A percentile compares a stretch with the other conserved stretches of the same genome.
These are phyloP conservation scores for Heliosperma pusillum DNA, from an alignment of 148 eudicot genomes.

Conservation along the genomic window DNA sequence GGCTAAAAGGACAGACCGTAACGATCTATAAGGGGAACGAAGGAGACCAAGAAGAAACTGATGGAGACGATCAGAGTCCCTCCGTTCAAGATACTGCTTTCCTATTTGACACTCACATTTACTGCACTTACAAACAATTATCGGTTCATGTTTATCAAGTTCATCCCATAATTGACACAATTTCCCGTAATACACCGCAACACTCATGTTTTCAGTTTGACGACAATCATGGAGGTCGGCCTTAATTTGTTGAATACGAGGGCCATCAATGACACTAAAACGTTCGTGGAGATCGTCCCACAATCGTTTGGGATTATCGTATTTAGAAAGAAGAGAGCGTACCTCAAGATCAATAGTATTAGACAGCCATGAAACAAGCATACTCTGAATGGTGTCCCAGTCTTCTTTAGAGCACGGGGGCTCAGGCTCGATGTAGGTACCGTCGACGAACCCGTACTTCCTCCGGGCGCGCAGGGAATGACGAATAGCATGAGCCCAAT, in stretches of 20 bases:
- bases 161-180: background rate
- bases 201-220: background rate
- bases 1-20: background rate
- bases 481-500: background rate
- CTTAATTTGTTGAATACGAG: background rate
- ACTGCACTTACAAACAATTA: background rate
- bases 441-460: background rate
- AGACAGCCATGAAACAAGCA: background rate
- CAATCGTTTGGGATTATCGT: background rate
- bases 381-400: background rate
- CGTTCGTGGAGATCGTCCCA: background rate
- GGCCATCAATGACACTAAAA: background rate
- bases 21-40: background rate
- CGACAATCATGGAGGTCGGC: background rate
- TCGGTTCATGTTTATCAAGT: background rate
- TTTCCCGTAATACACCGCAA: background rate
- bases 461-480: background rate
- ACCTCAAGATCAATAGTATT: background rate
- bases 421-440: background rate
- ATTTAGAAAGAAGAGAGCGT: background rate
- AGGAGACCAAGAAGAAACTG: background rate
- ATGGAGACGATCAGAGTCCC: background rate
- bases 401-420: background rate
- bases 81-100: background rate
- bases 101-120: background rate